phyloP scores from a whole-genome alignment of 2,329 filamentous ascomycete species.

The Achaetomium macrosporum region DNA sequence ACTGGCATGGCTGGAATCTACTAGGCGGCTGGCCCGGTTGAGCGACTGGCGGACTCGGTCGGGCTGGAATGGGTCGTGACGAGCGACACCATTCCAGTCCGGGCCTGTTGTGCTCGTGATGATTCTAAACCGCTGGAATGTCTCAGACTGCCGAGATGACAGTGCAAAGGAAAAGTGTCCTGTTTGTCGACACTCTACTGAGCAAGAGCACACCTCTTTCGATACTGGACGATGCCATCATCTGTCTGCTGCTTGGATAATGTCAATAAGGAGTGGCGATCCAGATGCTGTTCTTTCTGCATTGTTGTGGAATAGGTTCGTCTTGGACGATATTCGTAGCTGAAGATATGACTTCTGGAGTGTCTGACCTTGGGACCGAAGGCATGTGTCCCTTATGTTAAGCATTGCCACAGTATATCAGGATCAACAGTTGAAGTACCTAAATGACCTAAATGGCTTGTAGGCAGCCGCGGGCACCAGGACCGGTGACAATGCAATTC shows the following conservation, averaged over 20 bases:
- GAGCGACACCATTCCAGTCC: constrained; percentile 23
- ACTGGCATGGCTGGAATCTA: not conserved
- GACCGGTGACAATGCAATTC: constrained; percentile 15
- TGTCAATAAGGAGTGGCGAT: no score
- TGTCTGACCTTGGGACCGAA: no score
- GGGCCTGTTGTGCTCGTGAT: not conserved
- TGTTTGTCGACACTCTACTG: constrained; percentile 8
- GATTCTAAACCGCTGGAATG: not conserved
- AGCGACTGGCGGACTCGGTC: not conserved
- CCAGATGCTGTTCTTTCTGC: no score
- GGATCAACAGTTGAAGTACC: not conserved
- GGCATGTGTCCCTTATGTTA: no score
- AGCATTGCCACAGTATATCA: not conserved
- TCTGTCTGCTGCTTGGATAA: not conserved
- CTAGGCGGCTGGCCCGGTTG: not conserved
- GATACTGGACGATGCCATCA: not conserved
- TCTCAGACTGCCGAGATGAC: constrained; percentile 4
- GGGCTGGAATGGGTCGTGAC: constrained; percentile 27
- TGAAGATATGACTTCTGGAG: no score
- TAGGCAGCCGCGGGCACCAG: constrained; percentile 1
- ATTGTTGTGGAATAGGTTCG: no score
- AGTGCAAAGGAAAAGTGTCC: not conserved
- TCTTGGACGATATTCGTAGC: no score
- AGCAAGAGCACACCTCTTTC: not conserved
- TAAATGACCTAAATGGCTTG: not conserved